Conservation (phyloP, 305 asterid genomes). For the Fraxinus baroniana region DNA sequence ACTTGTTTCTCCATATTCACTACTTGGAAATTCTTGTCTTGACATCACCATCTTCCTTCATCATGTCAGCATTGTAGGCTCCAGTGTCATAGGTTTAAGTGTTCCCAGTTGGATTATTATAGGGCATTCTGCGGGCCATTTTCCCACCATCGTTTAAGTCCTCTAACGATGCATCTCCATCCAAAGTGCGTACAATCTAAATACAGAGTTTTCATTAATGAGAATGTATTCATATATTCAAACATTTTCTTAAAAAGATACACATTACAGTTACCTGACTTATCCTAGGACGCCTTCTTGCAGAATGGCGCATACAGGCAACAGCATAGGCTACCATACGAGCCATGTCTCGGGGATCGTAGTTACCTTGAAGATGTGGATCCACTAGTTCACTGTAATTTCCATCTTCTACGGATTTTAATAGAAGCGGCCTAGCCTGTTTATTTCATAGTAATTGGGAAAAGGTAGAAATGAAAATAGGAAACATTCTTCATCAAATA, state of each 20-base stretch:
- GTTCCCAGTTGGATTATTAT: constrained; percentile 24
- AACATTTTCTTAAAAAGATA: neutral
- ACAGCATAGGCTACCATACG: constrained; percentile 51
- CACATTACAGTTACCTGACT: constrained; percentile 41
- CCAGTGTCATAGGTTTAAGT: constrained; percentile 30
- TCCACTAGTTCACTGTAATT: constrained; percentile 43
- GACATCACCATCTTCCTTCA: constrained; percentile 46
- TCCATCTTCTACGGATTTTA: constrained; percentile 41
- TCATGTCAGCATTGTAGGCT: constrained; percentile 50
- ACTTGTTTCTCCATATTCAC: constrained; percentile 40
- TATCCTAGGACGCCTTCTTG: constrained; percentile 62
- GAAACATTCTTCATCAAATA: neutral
- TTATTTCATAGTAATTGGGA: neutral
- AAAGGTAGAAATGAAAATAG: neutral
- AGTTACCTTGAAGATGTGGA: constrained; percentile 47
- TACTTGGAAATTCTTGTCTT: constrained; percentile 29
- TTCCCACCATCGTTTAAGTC: constrained; percentile 46
- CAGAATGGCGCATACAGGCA: constrained; percentile 61
- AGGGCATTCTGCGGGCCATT: constrained; percentile 27
- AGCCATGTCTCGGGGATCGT: constrained; percentile 31
- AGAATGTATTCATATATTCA: neutral
- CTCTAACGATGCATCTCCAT: constrained; percentile 45
- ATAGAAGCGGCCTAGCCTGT: constrained; percentile 52
- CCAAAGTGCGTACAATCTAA: constrained; percentile 48
- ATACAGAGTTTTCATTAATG: neutral